Evolutionary conservation across 2,329 filamentous ascomycete genomes (phyloP).

Genomic region (Calycina herbarum): DNA sequence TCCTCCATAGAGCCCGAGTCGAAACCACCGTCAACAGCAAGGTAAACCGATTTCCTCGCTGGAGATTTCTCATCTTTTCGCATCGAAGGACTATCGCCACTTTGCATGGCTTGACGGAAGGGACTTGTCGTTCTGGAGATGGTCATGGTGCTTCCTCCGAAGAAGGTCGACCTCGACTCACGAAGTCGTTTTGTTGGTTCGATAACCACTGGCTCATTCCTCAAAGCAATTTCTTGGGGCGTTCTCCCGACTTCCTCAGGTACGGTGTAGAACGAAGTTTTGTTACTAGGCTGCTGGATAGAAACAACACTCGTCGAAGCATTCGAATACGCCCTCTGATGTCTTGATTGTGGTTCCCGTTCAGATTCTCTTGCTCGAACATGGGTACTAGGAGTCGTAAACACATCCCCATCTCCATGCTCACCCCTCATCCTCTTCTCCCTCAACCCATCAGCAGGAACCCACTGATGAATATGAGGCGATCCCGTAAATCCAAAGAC

Average conservation of each 20-base stretch:
- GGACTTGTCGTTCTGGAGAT: slow-evolving; percentile 57
- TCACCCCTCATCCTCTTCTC: slow-evolving; percentile 20
- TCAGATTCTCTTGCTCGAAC: slow-evolving; percentile 25
- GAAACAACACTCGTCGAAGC: slow-evolving; percentile 13
- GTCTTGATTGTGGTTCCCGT: not conserved
- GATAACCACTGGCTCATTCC: slow-evolving; percentile 32
- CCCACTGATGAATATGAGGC: slow-evolving; percentile 28
- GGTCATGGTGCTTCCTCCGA: slow-evolving; percentile 51
- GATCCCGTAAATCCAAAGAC: slow-evolving; percentile 20
- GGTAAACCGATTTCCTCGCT: slow-evolving; percentile 5
- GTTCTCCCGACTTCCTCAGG: slow-evolving; percentile 22
- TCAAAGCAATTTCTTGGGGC: slow-evolving; percentile 34
- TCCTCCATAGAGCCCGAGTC: slow-evolving; percentile 2
- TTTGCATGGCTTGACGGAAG: slow-evolving; percentile 48
- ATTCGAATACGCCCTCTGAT: slow-evolving; percentile 9
- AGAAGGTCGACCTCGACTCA: slow-evolving; percentile 50
- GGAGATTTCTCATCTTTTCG: slow-evolving; percentile 4
- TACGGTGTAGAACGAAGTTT: slow-evolving; percentile 25
- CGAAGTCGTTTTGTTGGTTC: slow-evolving; percentile 35
- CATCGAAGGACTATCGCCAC: not conserved
- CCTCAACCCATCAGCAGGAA: slow-evolving; percentile 23
- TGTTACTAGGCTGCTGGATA: slow-evolving; percentile 20
- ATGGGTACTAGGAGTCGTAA: slow-evolving; percentile 11
- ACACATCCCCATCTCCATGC: not conserved
- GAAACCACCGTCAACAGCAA: not conserved